phyloP scores from a whole-genome alignment of 2,329 filamentous ascomycete species.

The Cyphellophora attinorum region DNA sequence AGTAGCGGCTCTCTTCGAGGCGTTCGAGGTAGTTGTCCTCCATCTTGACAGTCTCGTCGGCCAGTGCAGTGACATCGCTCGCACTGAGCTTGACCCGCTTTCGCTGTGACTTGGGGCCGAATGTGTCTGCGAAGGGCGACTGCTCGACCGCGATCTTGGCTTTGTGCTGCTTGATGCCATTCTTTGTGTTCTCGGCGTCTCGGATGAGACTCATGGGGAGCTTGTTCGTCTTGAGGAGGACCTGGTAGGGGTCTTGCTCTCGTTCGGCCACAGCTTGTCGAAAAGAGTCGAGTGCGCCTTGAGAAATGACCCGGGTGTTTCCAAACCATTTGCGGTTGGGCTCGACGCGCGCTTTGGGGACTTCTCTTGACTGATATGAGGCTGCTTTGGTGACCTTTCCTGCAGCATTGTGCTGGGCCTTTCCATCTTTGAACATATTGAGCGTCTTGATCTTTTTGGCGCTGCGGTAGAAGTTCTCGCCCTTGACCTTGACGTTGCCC shows the following conservation, averaged over 20 bases:
- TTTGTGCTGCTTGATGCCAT: slow-evolving; percentile 82
- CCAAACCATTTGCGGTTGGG: slow-evolving; percentile 98
- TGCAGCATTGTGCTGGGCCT: slow-evolving; percentile 67
- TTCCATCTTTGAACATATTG: slow-evolving; percentile 85
- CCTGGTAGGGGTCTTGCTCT: slow-evolving; percentile 80
- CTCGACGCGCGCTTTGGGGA: slow-evolving; percentile 78
- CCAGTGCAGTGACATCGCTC: slow-evolving; percentile 71
- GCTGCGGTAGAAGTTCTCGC: slow-evolving; percentile 92
- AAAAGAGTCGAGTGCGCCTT: slow-evolving; percentile 79
- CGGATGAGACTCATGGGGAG: slow-evolving; percentile 89
- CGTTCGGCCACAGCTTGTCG: slow-evolving; percentile 86
- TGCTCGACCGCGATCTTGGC: slow-evolving; percentile 91
- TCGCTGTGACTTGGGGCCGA: slow-evolving; percentile 85
- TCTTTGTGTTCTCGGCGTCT: slow-evolving; percentile 60
- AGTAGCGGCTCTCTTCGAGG: slow-evolving; percentile 64
- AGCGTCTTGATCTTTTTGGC: slow-evolving; percentile 83
- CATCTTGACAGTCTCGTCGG: slow-evolving; percentile 67
- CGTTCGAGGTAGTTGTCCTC: slow-evolving; percentile 74
- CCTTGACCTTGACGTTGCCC: slow-evolving; percentile 84
- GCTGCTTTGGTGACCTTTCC: slow-evolving; percentile 82
- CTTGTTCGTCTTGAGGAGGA: slow-evolving; percentile 95
- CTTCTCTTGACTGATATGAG: slow-evolving; percentile 70
- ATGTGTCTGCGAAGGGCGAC: slow-evolving; percentile 76
- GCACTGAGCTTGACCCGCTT: slow-evolving; percentile 87
- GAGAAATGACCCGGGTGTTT: slow-evolving; percentile 82